Evolutionary conservation across 2,329 filamentous ascomycete genomes (phyloP), one percentile per base, ranked within the genome.

Genomic region (Hypoxylon sp.): DNA sequence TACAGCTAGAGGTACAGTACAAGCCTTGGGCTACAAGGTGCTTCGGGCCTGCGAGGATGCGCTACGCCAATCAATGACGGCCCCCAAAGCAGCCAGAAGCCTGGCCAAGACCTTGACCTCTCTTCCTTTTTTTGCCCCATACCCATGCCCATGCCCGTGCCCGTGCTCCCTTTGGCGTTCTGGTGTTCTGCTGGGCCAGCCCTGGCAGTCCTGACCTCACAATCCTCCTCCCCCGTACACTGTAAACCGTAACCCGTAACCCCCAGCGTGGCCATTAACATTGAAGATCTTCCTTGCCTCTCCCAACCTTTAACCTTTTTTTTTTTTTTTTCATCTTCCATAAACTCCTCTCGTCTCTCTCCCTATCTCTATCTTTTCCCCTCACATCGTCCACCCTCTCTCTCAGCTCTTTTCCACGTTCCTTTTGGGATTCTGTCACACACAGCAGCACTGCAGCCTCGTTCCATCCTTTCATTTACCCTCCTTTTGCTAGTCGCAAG

Each of bases 391-490:
- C 54, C 60, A 62, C 66, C 63, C 55, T 70, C 67, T 70, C 67
- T 69, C 64, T 70, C 66, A 68, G 66, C 62, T 56, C 54, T 67
- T 67, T 65, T 58, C 66, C 65, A 70, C 69, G 61, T 67, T 71
- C 70, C 69, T 72, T 73, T 66, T 65, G 66, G 66, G 67, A 67
- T 67, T 66, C 67, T 59, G 62, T 62, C 61, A 69, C 66, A 64
- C 59, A 68, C 72, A 74, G 71, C 61, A 62, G 60, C 67, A 70
- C 66, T 73, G 69, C 75, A 73, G 73, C 76, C 73, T 63, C 70
- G 71, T 77, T 81, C 77, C 76, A 77, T 79, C 72, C 68, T 72
- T 70, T 70, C 70, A 69, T 73, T 76, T 70, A 70, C 67, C 70
- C 72, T 73, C 73, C 73, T 78, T 78, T 73, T 72, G 67, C 70